These are phyloP conservation scores for Magnusiomyces sp. DNA, from an alignment of 1,139 yeast genomes.

Conservation along the genomic window DNA sequence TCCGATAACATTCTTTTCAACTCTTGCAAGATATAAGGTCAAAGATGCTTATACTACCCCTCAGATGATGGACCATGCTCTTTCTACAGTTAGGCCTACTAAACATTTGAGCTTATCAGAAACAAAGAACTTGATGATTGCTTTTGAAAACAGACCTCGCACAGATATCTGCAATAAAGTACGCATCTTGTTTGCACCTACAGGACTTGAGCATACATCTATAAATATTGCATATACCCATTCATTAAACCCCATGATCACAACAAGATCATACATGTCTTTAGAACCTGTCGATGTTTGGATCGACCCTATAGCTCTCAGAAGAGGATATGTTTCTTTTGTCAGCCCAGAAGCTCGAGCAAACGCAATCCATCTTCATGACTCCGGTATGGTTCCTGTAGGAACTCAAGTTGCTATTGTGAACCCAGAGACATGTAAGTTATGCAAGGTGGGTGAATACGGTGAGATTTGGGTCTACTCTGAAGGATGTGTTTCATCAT, in stretches of 20 bases:
- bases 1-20: conserved; percentile 64
- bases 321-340: conserved; percentile 78
- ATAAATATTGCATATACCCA: conserved; percentile 75
- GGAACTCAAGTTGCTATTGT: conserved; percentile 92
- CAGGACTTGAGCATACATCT: conserved; percentile 60
- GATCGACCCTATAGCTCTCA: conserved; percentile 77
- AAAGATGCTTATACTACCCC: conserved; percentile 83
- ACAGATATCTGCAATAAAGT: conserved; percentile 46
- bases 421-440: conserved; percentile 75
- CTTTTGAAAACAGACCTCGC: conserved; percentile 70
- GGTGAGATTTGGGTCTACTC: conserved; percentile 98
- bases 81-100: conserved; percentile 47
- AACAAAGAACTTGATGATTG: conserved; percentile 75
- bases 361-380: conserved; percentile 71
- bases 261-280: conserved; percentile 81
- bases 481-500: conserved; percentile 65
- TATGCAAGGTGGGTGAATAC: conserved; percentile 87
- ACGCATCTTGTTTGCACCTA: conserved; percentile 53
- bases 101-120: conserved; percentile 53
- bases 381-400: conserved; percentile 93
- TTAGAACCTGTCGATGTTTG: conserved; percentile 82
- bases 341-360: conserved; percentile 66
- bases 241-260: conserved; percentile 70
- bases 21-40: conserved; percentile 68
- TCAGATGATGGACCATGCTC: conserved; percentile 74